Base-by-base conservation (phyloP, 2,329 filamentous ascomycete genomes). In the Apiospora phragmitis region DNA sequence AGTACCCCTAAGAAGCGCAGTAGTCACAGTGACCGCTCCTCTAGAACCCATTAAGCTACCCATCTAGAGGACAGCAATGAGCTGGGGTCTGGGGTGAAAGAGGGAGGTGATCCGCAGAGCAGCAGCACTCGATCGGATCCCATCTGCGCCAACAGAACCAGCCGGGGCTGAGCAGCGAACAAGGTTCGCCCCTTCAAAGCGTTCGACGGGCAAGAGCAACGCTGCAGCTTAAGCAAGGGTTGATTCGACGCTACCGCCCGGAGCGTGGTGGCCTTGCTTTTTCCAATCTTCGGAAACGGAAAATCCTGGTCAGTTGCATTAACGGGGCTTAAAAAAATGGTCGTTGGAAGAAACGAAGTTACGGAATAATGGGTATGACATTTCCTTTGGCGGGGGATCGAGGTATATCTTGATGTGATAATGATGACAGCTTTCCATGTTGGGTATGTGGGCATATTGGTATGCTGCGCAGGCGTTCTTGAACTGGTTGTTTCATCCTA, bases 1-100 rank as follows among this genome's bases (percentile, higher is more conserved):
- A 55, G 45, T 32, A 68, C 67, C 29, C 67, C 67, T 8, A 68
- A 68, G 21, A 68, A 68, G 47, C 67, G 67, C 11, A 67, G 65
- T 24, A 65, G 59, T 26, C 59, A 65, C 65, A 43, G 42, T 18
- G 45, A 68, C 35, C 67, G 67, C 67, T 26, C 45, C 29, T 68
- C 67, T 5, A 35, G 32, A 49, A 55, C 65, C 5, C 42, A 67
- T 26, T 67, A 42, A 67, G 41, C 24, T 35, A 16, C n/a, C n/a
- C n/a, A n/a, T n/a, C 32, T 14, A 38, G 32, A 14, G 21, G 55
- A 62, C 9, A 38, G 55, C 18, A 55, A 24, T 3, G 16, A 29
- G 11, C 32, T 38, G 32, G 32, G 1, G 55, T 18, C 1, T 62
- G 29, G 16, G 55, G 29, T 3, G 32, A 32, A 62, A 11, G 16